These are phyloP conservation scores for Sequoiadendron giganteum DNA, from an alignment of 75 land plant species.

Conservation along the genomic window DNA sequence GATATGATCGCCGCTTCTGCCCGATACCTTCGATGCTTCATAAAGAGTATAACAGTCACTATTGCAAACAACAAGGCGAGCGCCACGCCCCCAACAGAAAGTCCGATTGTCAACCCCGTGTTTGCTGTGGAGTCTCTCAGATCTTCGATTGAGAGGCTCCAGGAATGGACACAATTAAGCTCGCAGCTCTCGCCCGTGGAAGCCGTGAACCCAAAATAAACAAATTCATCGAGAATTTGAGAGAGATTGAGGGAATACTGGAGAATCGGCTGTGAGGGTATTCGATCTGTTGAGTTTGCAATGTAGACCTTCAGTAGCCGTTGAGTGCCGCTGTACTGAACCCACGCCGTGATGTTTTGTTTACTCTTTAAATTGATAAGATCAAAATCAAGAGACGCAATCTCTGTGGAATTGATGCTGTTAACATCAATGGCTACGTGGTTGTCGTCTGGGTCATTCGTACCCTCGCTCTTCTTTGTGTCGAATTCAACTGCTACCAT, in stretches of 20 bases:
- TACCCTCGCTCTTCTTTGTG: background rate
- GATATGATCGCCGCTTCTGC: background rate
- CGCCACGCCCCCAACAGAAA: background rate
- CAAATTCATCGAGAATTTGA: background rate
- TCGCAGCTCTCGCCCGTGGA: constrained; percentile 23
- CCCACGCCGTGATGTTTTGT: constrained; percentile 19
- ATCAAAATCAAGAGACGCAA: constrained; percentile 13
- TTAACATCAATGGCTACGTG: constrained; percentile 31
- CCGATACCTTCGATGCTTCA: too few species aligned
- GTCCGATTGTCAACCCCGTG: background rate
- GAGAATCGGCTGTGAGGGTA: constrained; percentile 22
- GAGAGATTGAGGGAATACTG: constrained; percentile 1
- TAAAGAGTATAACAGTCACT: background rate
- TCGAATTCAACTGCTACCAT: constrained; percentile 29
- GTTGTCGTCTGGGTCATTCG: constrained; percentile 24
- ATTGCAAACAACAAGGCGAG: too few species aligned
- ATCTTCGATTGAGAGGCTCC: constrained; percentile 6
- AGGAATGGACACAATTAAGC: constrained; percentile 17
- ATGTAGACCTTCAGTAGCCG: constrained; percentile 9
- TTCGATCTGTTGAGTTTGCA: constrained; percentile 1
- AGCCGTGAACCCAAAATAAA: constrained; percentile 36
- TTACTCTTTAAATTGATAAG: constrained; percentile 13
- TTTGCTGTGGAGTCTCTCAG: background rate
- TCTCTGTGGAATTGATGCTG: constrained; percentile 9
- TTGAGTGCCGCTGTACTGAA: constrained; percentile 21